phyloP scores from a whole-genome alignment of 2,329 filamentous ascomycete species.

The Triangularia verruculosa region DNA sequence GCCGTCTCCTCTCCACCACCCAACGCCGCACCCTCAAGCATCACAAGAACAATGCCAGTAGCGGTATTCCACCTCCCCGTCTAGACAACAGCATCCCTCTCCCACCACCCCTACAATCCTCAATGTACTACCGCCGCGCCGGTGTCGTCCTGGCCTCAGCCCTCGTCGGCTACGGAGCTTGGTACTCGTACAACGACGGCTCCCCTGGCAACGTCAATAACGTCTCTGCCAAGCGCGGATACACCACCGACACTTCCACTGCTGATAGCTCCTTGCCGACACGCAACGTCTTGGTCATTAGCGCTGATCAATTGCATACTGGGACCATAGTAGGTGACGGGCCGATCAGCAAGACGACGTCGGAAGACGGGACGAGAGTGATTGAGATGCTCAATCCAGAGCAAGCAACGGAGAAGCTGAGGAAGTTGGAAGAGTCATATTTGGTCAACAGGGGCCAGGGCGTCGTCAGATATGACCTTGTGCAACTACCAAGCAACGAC shows the following conservation, averaged over 20 bases:
- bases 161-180: slow-evolving; percentile 72
- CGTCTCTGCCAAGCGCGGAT: slow-evolving; percentile 39
- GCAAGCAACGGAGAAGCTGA: slow-evolving; percentile 84
- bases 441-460: slow-evolving; percentile 84
- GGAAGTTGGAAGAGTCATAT: slow-evolving; percentile 88
- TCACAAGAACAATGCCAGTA: slow-evolving; percentile 21
- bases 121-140: slow-evolving; percentile 72
- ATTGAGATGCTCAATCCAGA: slow-evolving; percentile 96
- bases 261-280: slow-evolving; percentile 47
- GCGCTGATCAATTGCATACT: slow-evolving; percentile 86
- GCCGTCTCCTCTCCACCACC: slow-evolving; percentile 9
- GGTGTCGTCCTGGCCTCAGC: slow-evolving; percentile 65
- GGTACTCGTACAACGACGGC: slow-evolving; percentile 62
- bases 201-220: slow-evolving; percentile 38
- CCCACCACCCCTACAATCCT: slow-evolving; percentile 56
- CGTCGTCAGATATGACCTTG: slow-evolving; percentile 90
- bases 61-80: slow-evolving; percentile 28
- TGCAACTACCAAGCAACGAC: slow-evolving; percentile 92
- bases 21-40: neutral
- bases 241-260: slow-evolving; percentile 38
- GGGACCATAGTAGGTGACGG: slow-evolving; percentile 81
- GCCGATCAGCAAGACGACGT: slow-evolving; percentile 82
- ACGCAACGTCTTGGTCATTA: slow-evolving; percentile 77
- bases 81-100: slow-evolving; percentile 36
- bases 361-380: slow-evolving; percentile 79